Conservation (phyloP, 1,284 basidiomycete genomes). For the Leccinum griseonigrum region DNA sequence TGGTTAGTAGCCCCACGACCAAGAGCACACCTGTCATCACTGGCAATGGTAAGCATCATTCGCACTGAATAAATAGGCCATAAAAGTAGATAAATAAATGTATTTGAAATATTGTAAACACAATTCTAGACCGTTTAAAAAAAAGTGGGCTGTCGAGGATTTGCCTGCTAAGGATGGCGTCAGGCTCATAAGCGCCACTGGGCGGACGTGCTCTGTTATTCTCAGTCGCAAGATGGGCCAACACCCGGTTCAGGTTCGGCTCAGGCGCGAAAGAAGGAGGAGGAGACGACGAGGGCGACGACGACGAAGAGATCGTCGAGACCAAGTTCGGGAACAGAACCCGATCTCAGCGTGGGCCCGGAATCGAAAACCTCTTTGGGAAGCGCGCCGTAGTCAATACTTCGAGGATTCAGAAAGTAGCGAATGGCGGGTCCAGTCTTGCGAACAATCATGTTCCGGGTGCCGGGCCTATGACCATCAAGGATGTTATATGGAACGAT, state of each 20-base stretch:
- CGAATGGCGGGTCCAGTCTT: background rate
- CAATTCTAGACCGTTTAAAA: no score
- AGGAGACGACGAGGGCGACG: background rate
- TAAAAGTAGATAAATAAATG: no score
- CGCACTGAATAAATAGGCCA: no score
- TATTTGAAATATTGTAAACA: no score
- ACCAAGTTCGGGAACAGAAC: slow-evolving; percentile 67
- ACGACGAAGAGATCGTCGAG: slow-evolving; percentile 44
- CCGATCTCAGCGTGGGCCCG: slow-evolving; percentile 64
- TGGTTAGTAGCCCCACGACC: no score
- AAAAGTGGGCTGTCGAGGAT: slow-evolving; percentile 56
- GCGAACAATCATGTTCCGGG: no score
- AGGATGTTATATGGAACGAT: slow-evolving; percentile 41
- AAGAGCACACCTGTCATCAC: no score
- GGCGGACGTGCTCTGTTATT: slow-evolving; percentile 62
- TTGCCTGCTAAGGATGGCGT: slow-evolving; percentile 55
- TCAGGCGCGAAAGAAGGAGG: no score
- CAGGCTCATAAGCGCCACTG: slow-evolving; percentile 60
- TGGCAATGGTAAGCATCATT: no score
- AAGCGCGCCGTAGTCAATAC: slow-evolving; percentile 17
- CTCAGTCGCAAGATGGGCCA: slow-evolving; percentile 39
- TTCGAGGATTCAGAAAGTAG: no score
- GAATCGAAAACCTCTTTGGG: slow-evolving; percentile 56
- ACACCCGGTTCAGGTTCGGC: background rate
- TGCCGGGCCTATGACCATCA: slow-evolving; percentile 17